Percentiles rank a stretch among this genome's conserved stretches.
phyloP scores from a whole-genome alignment of 2,329 filamentous ascomycete species.

The Alternaria sp. region DNA sequence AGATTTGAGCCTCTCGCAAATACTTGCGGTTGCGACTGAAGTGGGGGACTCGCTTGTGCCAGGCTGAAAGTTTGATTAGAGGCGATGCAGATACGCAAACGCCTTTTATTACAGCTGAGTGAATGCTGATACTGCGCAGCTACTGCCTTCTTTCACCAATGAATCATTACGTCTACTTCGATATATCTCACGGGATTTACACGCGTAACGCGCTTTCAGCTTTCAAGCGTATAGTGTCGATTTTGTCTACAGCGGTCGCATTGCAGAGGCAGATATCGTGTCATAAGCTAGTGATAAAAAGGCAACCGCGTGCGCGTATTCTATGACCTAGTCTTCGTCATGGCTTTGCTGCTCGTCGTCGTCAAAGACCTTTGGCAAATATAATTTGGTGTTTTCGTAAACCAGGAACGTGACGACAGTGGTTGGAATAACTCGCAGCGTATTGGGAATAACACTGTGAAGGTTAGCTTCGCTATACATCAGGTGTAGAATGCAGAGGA shows the following conservation, averaged over 20 bases:
- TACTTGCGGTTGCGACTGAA: background rate
- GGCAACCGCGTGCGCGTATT: background rate
- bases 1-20: too few species aligned
- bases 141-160: background rate
- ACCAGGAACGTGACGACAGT: slow-evolving; percentile 97
- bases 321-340: slow-evolving; percentile 40
- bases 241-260: background rate
- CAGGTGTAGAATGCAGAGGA: too few species aligned
- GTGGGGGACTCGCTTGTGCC: background rate
- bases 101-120: background rate
- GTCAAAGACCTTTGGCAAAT: slow-evolving; percentile 61
- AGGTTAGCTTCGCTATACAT: slow-evolving; percentile 9
- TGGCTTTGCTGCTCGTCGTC: slow-evolving; percentile 43
- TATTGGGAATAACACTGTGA: slow-evolving; percentile 73
- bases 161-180: background rate
- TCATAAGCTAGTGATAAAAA: background rate
- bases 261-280: background rate
- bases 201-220: background rate
- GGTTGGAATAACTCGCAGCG: slow-evolving; percentile 89
- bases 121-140: background rate
- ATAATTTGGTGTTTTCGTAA: slow-evolving; percentile 89
- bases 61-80: background rate
- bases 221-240: background rate
- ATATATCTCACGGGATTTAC: background rate
- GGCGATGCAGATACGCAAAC: background rate